These are phyloP conservation scores for Agrocybe pediades DNA, from an alignment of 768 basidiomycete species.

Conservation along the genomic window DNA sequence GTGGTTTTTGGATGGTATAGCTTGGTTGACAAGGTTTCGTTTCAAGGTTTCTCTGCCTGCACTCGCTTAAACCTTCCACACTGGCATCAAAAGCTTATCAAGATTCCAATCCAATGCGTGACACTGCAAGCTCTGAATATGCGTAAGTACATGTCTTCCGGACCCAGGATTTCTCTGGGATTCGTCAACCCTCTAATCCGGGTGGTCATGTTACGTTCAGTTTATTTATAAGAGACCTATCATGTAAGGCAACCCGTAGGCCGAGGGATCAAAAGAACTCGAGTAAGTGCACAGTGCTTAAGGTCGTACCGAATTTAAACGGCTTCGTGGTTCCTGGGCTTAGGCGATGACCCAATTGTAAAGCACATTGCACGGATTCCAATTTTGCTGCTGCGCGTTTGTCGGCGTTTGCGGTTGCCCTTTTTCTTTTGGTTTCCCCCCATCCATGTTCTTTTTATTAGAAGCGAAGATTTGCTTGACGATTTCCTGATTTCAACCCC, in stretches of 20 bases:
- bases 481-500: slow-evolving; percentile 6
- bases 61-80: not conserved
- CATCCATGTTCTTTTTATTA: slow-evolving; percentile 2
- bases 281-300: no score
- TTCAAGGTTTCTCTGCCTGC: not conserved
- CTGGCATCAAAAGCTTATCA: not conserved
- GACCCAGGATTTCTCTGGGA: not conserved
- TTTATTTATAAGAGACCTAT: not conserved
- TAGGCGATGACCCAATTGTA: not conserved
- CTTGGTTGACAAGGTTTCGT: not conserved
- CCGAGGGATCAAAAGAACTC: not conserved
- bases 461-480: slow-evolving; percentile 7
- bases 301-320: not conserved
- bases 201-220: not conserved
- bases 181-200: not conserved
- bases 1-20: not conserved
- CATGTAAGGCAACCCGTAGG: not conserved
- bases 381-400: slow-evolving; percentile 10
- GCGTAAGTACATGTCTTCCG: no score
- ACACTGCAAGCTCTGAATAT: not conserved
- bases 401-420: slow-evolving; percentile 13
- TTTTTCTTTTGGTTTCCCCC: slow-evolving; percentile 2
- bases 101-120: not conserved
- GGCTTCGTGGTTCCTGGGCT: not conserved
- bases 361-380: not conserved